These are phyloP conservation scores for Sphaerulina musiva DNA, from an alignment of 2,329 filamentous ascomycete genomes.

Conservation along the genomic window DNA sequence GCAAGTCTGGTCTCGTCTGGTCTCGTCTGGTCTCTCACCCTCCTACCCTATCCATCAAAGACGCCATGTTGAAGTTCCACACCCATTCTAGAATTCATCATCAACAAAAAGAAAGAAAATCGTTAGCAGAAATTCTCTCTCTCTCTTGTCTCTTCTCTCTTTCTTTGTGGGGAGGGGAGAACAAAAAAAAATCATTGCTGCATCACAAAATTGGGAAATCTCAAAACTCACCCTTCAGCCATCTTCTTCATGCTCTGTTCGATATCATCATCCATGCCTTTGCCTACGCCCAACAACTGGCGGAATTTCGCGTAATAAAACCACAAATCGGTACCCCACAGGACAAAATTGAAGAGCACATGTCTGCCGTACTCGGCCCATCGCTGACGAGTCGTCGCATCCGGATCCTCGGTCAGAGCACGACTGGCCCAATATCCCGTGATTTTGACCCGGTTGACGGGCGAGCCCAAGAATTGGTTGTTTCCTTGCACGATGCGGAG, in stretches of 20 bases:
- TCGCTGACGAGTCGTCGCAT: conserved; percentile 57
- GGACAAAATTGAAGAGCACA: conserved; percentile 70
- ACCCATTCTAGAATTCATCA: conserved; percentile 58
- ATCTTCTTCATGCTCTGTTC: conserved; percentile 80
- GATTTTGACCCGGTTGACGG: conserved; percentile 87
- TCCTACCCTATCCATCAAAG: conserved; percentile 63
- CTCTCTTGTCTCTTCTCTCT: too few relatives aligned
- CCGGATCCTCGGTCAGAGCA: conserved; percentile 68
- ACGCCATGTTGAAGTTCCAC: conserved; percentile 82
- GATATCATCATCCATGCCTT: conserved; percentile 90
- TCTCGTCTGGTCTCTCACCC: too few relatives aligned
- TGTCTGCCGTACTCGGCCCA: conserved; percentile 67
- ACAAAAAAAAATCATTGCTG: too few relatives aligned
- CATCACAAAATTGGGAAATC: too few relatives aligned
- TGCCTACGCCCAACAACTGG: conserved; percentile 68
- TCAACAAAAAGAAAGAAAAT: background rate
- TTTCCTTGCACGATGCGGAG: conserved; percentile 90
- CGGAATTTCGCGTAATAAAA: conserved; percentile 76
- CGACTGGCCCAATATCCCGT: conserved; percentile 84
- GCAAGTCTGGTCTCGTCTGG: too few relatives aligned
- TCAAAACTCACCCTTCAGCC: conserved; percentile 51
- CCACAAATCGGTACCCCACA: conserved; percentile 69
- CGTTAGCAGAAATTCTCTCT: conserved; percentile 11
- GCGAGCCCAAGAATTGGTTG: conserved; percentile 82
- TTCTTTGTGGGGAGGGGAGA: too few relatives aligned